Conservation (phyloP, 768 basidiomycete species). For the Austroboletus eburneus region DNA sequence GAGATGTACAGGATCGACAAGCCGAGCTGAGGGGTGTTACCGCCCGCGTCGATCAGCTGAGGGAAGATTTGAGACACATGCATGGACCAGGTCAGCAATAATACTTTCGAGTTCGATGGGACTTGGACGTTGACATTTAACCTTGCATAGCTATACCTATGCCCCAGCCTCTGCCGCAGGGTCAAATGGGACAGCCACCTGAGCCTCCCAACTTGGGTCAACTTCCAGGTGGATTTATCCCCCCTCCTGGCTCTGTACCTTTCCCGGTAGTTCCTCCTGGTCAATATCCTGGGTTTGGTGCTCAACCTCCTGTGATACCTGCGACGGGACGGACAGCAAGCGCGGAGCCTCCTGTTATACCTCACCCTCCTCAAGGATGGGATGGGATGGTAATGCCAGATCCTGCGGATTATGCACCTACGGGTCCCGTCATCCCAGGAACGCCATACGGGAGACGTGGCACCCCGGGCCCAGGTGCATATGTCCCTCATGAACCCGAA, state of each 20-base stretch:
- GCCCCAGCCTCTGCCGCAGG: constrained; percentile 20
- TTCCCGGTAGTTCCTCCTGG: constrained; percentile 17
- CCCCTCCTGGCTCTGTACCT: constrained; percentile 13
- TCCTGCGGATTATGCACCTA: constrained; percentile 9
- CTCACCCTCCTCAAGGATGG: constrained; percentile 14
- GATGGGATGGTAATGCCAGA: constrained; percentile 23
- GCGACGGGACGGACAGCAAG: constrained; percentile 3
- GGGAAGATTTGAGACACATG: constrained; percentile 43
- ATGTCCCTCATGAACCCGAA: constrained; percentile 5
- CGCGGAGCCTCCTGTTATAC: constrained; percentile 23
- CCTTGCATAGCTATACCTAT: constrained; percentile 19
- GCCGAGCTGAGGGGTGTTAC: constrained; percentile 64
- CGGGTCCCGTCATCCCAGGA: constrained; percentile 36
- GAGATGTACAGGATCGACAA: constrained; percentile 77
- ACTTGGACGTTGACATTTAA: not conserved
- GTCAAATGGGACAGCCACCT: constrained; percentile 7
- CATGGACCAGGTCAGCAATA: constrained; percentile 35
- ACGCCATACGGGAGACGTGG: constrained; percentile 6
- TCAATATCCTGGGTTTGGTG: constrained; percentile 23
- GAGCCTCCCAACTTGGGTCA: constrained; percentile 4
- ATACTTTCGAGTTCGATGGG: not conserved
- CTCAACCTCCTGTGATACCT: constrained; percentile 24
- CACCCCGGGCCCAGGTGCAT: constrained; percentile 5
- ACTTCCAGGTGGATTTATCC: constrained; percentile 13
- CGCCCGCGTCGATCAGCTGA: constrained; percentile 52